A percentile compares a stretch with the other conserved stretches of the same genome.
Conservation (phyloP, 2,329 filamentous ascomycete species). For the Bipolaris zeicola region DNA sequence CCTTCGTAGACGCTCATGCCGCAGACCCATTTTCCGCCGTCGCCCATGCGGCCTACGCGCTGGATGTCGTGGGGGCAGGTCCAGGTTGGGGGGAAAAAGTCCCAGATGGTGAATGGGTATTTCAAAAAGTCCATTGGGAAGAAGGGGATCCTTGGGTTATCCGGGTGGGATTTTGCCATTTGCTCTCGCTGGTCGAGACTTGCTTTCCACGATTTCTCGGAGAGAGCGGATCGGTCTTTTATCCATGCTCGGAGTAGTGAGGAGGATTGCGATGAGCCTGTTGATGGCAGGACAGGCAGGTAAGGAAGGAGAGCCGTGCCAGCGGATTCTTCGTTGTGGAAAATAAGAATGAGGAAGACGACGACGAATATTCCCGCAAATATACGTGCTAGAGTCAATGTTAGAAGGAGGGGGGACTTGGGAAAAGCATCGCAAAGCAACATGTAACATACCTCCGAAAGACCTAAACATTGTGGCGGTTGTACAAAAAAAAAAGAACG, state of each 20-base stretch:
- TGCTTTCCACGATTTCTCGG: constrained; percentile 39
- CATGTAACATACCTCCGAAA: constrained; percentile 24
- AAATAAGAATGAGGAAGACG: constrained; percentile 32
- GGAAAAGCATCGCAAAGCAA: background rate
- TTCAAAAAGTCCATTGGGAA: constrained; percentile 40
- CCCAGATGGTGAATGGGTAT: constrained; percentile 43
- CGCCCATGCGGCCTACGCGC: constrained; percentile 39
- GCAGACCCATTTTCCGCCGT: constrained; percentile 45
- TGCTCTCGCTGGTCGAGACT: constrained; percentile 35
- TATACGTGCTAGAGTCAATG: constrained; percentile 22
- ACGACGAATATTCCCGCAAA: constrained; percentile 30
- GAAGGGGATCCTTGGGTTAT: constrained; percentile 39
- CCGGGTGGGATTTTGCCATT: constrained; percentile 35
- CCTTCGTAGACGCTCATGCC: constrained; percentile 43
- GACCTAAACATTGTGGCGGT: constrained; percentile 25
- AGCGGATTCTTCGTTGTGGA: constrained; percentile 33
- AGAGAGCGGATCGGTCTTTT: constrained; percentile 37
- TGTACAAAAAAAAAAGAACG: constrained; percentile 1
- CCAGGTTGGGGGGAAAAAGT: constrained; percentile 43
- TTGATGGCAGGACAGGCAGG: constrained; percentile 27
- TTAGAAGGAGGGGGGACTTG: constrained; percentile 6
- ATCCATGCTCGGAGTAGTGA: constrained; percentile 31
- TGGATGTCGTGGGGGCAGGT: constrained; percentile 44
- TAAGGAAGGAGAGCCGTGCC: constrained; percentile 30
- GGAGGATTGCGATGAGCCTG: constrained; percentile 17